Conservation (phyloP, 495 filamentous ascomycete species). For the Penicillium longicatenatum region DNA sequence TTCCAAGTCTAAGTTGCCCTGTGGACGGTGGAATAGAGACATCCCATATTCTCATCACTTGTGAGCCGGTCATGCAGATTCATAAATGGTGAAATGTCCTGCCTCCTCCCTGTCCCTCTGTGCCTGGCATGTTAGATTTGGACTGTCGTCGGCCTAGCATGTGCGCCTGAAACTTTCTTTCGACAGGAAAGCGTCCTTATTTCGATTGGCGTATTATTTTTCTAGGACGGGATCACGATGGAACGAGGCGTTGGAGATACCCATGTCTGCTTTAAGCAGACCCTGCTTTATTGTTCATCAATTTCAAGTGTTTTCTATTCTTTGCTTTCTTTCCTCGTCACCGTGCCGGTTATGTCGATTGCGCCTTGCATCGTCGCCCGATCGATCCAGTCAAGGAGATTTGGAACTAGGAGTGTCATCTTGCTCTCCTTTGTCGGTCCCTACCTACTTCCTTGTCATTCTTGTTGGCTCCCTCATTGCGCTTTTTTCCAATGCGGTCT, state of each 20-base stretch:
- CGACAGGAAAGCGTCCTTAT: slow-evolving; percentile 26
- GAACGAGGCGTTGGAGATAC: slow-evolving; percentile 57
- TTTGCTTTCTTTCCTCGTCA: slow-evolving; percentile 23
- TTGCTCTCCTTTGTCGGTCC: slow-evolving; percentile 23
- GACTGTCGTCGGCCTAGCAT: slow-evolving; percentile 38
- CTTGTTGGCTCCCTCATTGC: slow-evolving; percentile 11
- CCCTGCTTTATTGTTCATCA: slow-evolving; percentile 33
- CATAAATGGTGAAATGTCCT: slow-evolving; percentile 28
- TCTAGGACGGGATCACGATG: slow-evolving; percentile 44
- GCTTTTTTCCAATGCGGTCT: slow-evolving; percentile 1
- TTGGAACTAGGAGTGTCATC: slow-evolving; percentile 9
- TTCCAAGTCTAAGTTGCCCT: slow-evolving; percentile 44
- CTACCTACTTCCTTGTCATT: slow-evolving; percentile 25
- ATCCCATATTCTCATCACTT: slow-evolving; percentile 28
- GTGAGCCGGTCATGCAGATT: slow-evolving; percentile 28
- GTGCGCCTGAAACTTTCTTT: slow-evolving; percentile 22
- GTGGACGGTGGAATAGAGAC: slow-evolving; percentile 42
- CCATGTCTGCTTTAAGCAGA: slow-evolving; percentile 46
- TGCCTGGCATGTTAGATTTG: slow-evolving; percentile 40
- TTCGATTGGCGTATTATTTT: slow-evolving; percentile 35
- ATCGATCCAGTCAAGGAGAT: slow-evolving; percentile 17
- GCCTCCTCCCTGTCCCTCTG: slow-evolving; percentile 28
- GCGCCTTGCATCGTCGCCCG: slow-evolving; percentile 4
- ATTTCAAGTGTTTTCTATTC: slow-evolving; percentile 33
- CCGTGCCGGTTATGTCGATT: slow-evolving; percentile 4